Conservation (phyloP, 108 stramenopile species). For the Ochromonas danica region DNA sequence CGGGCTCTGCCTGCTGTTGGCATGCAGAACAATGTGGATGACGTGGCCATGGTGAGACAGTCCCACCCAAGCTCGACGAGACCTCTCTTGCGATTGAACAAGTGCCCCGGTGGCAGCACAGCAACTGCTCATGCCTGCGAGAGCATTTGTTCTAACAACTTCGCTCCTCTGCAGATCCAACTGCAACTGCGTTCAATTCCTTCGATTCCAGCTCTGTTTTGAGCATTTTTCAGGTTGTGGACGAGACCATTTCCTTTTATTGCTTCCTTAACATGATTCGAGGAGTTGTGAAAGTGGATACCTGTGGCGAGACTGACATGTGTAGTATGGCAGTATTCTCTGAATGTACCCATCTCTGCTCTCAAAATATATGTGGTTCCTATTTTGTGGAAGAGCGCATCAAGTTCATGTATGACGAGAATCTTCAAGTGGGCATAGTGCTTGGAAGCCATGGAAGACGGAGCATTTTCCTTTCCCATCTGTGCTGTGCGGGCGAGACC, state of each 20-base stretch:
- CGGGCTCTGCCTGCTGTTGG: too few relatives aligned
- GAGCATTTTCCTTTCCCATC: slow-evolving; percentile 15
- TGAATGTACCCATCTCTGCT: slow-evolving; percentile 15
- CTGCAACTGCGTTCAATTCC: slow-evolving; percentile 2
- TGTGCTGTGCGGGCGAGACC: slow-evolving; percentile 12
- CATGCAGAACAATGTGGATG: too few relatives aligned
- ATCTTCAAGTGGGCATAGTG: slow-evolving; percentile 15
- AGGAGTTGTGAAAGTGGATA: slow-evolving; percentile 15
- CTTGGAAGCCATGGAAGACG: slow-evolving; percentile 13
- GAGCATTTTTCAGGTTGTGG: slow-evolving; percentile 15
- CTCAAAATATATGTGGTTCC: slow-evolving; percentile 16
- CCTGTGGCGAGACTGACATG: slow-evolving; percentile 13
- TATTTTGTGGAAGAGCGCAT: slow-evolving; percentile 15
- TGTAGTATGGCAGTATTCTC: slow-evolving; percentile 15
- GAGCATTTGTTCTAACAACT: slow-evolving; percentile 8
- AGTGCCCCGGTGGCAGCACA: too few relatives aligned
- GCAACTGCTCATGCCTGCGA: too few relatives aligned
- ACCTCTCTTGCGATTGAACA: too few relatives aligned
- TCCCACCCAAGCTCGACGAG: too few relatives aligned
- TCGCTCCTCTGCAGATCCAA: neutral
- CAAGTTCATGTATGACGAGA: slow-evolving; percentile 15
- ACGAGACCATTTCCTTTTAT: slow-evolving; percentile 16
- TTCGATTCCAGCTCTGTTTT: slow-evolving; percentile 15
- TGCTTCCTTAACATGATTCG: slow-evolving; percentile 15
- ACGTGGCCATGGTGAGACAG: too few relatives aligned